Conservation (phyloP, 495 filamentous ascomycete species). For the Monascus purpureus region DNA sequence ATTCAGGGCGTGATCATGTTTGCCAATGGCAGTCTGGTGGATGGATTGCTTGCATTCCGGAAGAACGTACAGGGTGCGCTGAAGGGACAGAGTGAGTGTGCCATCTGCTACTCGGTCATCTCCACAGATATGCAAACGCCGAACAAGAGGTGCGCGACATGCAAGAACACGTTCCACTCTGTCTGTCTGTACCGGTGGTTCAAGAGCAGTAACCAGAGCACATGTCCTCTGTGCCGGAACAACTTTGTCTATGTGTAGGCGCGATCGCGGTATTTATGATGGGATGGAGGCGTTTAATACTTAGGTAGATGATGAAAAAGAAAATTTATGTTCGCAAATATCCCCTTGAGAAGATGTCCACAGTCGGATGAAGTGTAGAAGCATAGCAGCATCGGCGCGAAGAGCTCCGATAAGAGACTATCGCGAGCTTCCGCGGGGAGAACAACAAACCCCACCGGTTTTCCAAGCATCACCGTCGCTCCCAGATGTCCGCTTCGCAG, state of each 20-base stretch:
- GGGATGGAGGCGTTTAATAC: no score
- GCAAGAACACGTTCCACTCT: conserved; percentile 87
- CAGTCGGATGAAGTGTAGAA: no score
- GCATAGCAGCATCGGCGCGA: no score
- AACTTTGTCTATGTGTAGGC: conserved; percentile 52
- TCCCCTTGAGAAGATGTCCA: no score
- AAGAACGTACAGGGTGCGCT: conserved; percentile 73
- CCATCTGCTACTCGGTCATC: conserved; percentile 93
- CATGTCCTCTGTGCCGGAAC: conserved; percentile 81
- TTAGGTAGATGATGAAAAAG: no score
- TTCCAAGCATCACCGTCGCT: no score
- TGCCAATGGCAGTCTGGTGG: conserved; percentile 68
- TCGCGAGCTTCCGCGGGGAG: no score
- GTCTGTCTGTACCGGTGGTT: conserved; percentile 93
- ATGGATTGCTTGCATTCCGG: conserved; percentile 70
- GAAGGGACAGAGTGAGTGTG: conserved; percentile 88
- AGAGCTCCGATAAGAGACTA: no score
- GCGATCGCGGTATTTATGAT: no score
- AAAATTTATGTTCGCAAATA: no score
- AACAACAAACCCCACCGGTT: no score
- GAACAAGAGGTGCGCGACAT: conserved; percentile 81
- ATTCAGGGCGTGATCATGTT: conserved; percentile 92
- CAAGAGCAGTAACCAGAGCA: conserved; percentile 76
- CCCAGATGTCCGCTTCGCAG: conserved; percentile 50
- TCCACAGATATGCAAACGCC: conserved; percentile 75